These are phyloP conservation scores for Nelumbo lutea DNA, from an alignment of 164 flowering plant genomes.

Conservation along the genomic window DNA sequence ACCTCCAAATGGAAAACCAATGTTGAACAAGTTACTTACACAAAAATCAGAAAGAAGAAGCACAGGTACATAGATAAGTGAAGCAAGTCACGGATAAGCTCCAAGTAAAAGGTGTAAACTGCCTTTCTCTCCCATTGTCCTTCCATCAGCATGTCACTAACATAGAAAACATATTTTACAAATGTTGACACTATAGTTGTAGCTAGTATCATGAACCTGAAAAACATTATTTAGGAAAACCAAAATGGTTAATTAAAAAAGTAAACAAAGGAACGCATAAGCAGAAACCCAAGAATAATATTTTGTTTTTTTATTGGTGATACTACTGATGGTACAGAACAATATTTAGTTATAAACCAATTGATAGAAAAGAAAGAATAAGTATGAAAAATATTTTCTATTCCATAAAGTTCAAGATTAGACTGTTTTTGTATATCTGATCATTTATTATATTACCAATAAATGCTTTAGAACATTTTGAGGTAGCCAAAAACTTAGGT, in stretches of 20 bases:
- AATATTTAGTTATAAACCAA: too few relatives aligned
- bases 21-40: constrained; percentile 53
- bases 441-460: too few relatives aligned
- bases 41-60: constrained; percentile 89
- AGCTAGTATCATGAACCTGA: constrained; percentile 94
- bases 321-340: too few relatives aligned
- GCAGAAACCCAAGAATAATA: too few relatives aligned
- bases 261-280: background rate
- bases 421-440: too few relatives aligned
- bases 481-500: too few relatives aligned
- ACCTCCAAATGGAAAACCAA: too few relatives aligned
- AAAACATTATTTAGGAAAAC: constrained; percentile 3
- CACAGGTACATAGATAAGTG: constrained; percentile 95
- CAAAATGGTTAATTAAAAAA: background rate
- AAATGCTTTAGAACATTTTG: too few relatives aligned
- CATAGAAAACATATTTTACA: constrained; percentile 87
- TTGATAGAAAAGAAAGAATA: too few relatives aligned
- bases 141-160: constrained; percentile 97
- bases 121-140: constrained; percentile 99
- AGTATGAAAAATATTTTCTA: too few relatives aligned
- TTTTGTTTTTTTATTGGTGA: too few relatives aligned
- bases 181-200: constrained; percentile 86
- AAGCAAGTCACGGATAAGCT: constrained; percentile 88
- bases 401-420: too few relatives aligned
- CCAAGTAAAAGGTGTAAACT: constrained; percentile 95